Conservation (phyloP, 495 filamentous ascomycete species). For the Neurospora intermedia region DNA sequence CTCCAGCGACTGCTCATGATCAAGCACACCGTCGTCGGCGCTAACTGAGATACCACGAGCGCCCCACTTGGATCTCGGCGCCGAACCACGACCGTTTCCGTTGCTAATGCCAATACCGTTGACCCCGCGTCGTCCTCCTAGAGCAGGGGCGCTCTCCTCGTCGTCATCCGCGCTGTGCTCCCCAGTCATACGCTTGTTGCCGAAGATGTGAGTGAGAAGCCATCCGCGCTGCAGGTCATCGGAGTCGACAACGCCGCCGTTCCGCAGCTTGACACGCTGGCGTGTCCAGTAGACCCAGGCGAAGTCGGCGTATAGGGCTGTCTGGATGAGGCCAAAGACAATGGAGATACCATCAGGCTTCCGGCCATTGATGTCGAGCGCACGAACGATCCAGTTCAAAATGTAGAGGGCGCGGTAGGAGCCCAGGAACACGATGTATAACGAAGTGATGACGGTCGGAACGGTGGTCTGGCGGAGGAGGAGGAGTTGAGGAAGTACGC, state of each 20-base stretch:
- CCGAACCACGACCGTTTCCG: conserved; percentile 12
- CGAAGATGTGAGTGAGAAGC: conserved; percentile 48
- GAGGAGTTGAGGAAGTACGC: conserved; percentile 81
- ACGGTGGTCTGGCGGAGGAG: conserved; percentile 89
- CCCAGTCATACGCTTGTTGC: conserved; percentile 32
- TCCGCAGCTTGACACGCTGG: conserved; percentile 87
- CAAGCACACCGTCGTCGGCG: conserved; percentile 63
- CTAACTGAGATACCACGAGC: conserved; percentile 67
- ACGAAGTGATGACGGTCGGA: conserved; percentile 91
- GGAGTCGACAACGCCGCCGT: conserved; percentile 84
- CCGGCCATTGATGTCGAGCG: conserved; percentile 42
- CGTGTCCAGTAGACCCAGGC: conserved; percentile 93
- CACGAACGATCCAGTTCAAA: conserved; percentile 77
- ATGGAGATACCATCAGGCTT: conserved; percentile 60
- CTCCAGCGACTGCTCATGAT: conserved; percentile 30
- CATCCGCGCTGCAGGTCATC: conserved; percentile 81
- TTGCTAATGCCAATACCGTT: conserved; percentile 9
- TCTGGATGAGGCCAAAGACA: conserved; percentile 84
- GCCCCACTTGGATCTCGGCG: conserved; percentile 53
- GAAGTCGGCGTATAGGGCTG: conserved; percentile 85
- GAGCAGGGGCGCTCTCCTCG: conserved; percentile 40
- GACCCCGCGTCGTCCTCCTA: conserved; percentile 21
- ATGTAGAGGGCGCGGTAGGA: conserved; percentile 87
- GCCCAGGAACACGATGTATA: conserved; percentile 81
- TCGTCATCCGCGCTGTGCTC: conserved; percentile 23